Base-by-base conservation (phyloP, 495 filamentous ascomycete genomes). In the Bombardia bombarda region DNA sequence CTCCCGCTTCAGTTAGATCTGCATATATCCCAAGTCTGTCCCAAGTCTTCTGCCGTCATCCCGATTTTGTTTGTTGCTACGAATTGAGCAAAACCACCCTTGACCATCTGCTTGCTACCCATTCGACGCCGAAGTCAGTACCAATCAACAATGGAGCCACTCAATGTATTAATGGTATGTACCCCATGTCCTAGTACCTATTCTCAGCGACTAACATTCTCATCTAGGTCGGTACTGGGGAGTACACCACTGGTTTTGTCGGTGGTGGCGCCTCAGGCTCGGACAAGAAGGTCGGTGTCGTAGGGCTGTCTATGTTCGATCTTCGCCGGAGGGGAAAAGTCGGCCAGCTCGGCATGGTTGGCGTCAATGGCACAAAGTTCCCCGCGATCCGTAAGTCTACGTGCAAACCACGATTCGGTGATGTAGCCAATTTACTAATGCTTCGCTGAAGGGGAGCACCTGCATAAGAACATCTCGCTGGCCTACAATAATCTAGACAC, bases 241-340 rank as follows among this genome's bases (percentile, higher is more conserved):
- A 96, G 68, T 95, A 95, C 75, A 96, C 90, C 48, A 95, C 90
- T 34, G 87, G 87, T 28, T 92, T 87, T 53, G 85, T 89, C 49
- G 86, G 83, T 35, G 79, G 78, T 51, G 82, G 79, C 35, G 81
- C 78, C 35, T 90, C 86, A 1, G 74, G 74, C 8, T 89, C 84
- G 23, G 87, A 94, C 73, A 94, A 94, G 70, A 93, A 93, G 56
- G 82, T 95, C 13, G 90, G 90, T 38, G 90, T 96, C 0, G 90
- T 96, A 5, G 90, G 86, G 1, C 66, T 96, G 50, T 87, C 85
- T 22, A 69, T 96, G 47, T 95, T 96, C 56, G 90, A 96, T 55
- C 76, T 96, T 35, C 75, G 90, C 25, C 77, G 87, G 39, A 78
- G 90, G 50, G 88, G 87, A 40, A 95, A 93, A 57, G 90, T 95